Percentiles rank a stretch among this genome's conserved stretches.
Conservation (phyloP, 495 filamentous ascomycete genomes). For the Penicillium psychrofluorescens region DNA sequence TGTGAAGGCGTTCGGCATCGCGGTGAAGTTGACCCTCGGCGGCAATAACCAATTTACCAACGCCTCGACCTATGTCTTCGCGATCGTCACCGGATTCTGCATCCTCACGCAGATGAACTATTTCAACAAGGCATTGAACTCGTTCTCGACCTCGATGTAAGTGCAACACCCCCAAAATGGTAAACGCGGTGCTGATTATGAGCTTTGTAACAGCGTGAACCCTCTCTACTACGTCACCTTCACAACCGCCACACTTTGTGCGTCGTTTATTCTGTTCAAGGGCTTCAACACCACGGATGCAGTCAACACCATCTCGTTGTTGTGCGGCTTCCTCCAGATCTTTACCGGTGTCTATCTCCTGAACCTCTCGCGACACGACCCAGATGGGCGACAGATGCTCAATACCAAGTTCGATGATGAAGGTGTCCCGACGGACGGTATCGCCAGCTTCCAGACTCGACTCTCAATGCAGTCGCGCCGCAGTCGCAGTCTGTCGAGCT, state of each 20-base stretch:
- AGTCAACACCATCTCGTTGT: constrained; percentile 86
- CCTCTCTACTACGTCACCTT: constrained; percentile 99
- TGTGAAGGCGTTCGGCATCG: constrained; percentile 95
- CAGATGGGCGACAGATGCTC: constrained; percentile 64
- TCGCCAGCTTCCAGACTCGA: constrained; percentile 81
- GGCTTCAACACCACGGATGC: constrained; percentile 95
- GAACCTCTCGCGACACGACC: constrained; percentile 86
- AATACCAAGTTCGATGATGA: constrained; percentile 59
- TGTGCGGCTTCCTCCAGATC: constrained; percentile 92
- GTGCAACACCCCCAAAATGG: constrained; percentile 14
- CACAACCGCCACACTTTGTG: constrained; percentile 88
- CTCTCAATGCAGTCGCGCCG: constrained; percentile 86
- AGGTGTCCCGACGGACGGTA: constrained; percentile 81
- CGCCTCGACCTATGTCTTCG: constrained; percentile 93
- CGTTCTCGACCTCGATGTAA: constrained; percentile 95
- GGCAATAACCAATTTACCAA: constrained; percentile 93
- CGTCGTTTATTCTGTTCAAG: constrained; percentile 94
- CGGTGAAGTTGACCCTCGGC: constrained; percentile 82
- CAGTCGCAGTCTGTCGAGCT: constrained; percentile 52
- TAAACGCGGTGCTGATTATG: constrained; percentile 18
- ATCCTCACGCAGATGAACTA: constrained; percentile 99
- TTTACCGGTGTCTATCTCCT: constrained; percentile 96
- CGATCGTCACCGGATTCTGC: constrained; percentile 84
- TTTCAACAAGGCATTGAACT: constrained; percentile 96
- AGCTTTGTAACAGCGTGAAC: constrained; percentile 64